Evolutionary conservation across 352 stramenopile genomes (phyloP).

Genomic region (Phytophthora pluvialis): DNA sequence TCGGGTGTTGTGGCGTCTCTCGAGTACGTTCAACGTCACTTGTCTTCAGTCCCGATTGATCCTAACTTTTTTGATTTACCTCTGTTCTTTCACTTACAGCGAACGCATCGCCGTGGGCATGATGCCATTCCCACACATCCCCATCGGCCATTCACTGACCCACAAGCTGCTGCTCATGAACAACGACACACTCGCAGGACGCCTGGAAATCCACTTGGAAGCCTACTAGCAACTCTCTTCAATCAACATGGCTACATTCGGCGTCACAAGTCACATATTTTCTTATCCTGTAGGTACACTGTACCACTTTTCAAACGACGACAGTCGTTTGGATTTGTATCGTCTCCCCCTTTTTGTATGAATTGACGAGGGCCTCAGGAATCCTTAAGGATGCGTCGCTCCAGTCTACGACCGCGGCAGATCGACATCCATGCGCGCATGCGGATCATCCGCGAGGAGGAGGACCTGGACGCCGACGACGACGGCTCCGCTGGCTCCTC

Average conservation of each 20-base stretch:
- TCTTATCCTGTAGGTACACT: conserved; percentile 3
- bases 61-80: not conserved
- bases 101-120: conserved; percentile 35
- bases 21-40: conserved; percentile 27
- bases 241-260: conserved; percentile 25
- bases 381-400: conserved; percentile 60
- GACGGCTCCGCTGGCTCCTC: conserved; percentile 40
- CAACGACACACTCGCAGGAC: conserved; percentile 29
- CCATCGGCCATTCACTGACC: conserved; percentile 20
- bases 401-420: conserved; percentile 86
- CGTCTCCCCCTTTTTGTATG: conserved; percentile 13
- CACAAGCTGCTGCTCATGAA: conserved; percentile 39
- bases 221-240: conserved; percentile 13
- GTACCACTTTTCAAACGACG: conserved; percentile 6
- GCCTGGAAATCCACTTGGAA: conserved; percentile 33
- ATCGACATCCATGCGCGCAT: conserved; percentile 90
- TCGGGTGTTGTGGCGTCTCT: conserved; percentile 25
- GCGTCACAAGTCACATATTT: conserved; percentile 21
- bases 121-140: conserved; percentile 32
- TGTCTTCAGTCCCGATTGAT: not conserved
- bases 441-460: conserved; percentile 81
- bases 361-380: conserved; percentile 7
- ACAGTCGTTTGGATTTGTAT: conserved; percentile 11
- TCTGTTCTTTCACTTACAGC: conserved; percentile 6
- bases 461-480: conserved; percentile 78